Evolutionary conservation across 1,284 basidiomycete genomes (phyloP).

Genomic region (Tylopilus sp.): DNA sequence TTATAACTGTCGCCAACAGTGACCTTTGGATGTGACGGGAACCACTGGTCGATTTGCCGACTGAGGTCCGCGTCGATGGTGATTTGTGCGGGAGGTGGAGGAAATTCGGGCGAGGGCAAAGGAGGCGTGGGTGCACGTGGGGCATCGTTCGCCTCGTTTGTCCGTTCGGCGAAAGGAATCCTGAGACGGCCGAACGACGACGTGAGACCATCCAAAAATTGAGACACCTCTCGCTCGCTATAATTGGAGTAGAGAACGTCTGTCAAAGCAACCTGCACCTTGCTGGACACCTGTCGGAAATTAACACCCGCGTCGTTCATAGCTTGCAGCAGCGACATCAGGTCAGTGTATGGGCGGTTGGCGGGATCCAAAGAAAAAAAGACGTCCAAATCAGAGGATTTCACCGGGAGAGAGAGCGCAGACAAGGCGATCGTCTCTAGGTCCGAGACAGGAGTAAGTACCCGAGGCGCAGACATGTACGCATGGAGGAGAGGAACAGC

Average conservation of each 20-base stretch:
- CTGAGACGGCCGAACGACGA: slow-evolving; percentile 24
- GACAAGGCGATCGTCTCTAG: slow-evolving; percentile 34
- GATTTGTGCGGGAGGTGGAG: slow-evolving; percentile 20
- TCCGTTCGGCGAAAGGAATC: slow-evolving; percentile 23
- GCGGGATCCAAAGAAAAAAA: slow-evolving; percentile 6
- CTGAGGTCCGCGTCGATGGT: slow-evolving; percentile 30
- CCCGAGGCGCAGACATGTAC: slow-evolving; percentile 30
- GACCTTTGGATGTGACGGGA: slow-evolving; percentile 30
- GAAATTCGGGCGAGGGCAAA: slow-evolving; percentile 12
- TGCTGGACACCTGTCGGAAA: slow-evolving; percentile 24
- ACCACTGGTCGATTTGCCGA: slow-evolving; percentile 45
- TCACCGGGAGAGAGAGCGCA: slow-evolving; percentile 24
- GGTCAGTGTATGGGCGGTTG: slow-evolving; percentile 20
- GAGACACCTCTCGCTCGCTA: slow-evolving; percentile 23
- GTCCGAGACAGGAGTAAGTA: slow-evolving; percentile 23
- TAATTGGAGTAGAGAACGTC: slow-evolving; percentile 25
- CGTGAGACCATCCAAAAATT: slow-evolving; percentile 23
- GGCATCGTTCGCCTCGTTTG: slow-evolving; percentile 1
- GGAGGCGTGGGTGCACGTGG: slow-evolving; percentile 15
- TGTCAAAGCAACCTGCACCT: slow-evolving; percentile 21
- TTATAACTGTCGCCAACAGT: slow-evolving; percentile 37
- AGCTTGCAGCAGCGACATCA: slow-evolving; percentile 24
- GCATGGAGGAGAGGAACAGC: slow-evolving; percentile 26
- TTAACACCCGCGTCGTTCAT: slow-evolving; percentile 22
- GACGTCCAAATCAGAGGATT: slow-evolving; percentile 1